Conservation (phyloP, 768 basidiomycete species). For the Lactarius sanguifluus region DNA sequence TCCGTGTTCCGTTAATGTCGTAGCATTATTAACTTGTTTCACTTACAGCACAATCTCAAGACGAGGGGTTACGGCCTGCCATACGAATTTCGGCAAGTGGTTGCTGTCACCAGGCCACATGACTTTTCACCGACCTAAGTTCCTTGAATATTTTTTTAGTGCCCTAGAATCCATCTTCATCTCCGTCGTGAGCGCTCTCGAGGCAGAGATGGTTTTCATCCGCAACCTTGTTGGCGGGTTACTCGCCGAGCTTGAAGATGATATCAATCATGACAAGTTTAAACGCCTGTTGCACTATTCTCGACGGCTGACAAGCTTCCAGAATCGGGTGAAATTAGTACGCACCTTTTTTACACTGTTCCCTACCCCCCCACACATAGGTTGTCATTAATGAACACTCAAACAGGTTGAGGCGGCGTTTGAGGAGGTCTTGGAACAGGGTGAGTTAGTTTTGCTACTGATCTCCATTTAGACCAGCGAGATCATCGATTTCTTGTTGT, state of each 20-base stretch:
- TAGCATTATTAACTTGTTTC: constrained; percentile 10
- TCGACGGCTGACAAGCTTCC: constrained; percentile 81
- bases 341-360: constrained; percentile 27
- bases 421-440: constrained; percentile 89
- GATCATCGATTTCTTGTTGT: not conserved
- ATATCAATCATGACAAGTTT: constrained; percentile 94
- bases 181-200: constrained; percentile 88
- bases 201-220: constrained; percentile 95
- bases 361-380: constrained; percentile 4
- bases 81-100: constrained; percentile 80
- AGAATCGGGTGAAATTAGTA: constrained; percentile 86
- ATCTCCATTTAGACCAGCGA: not conserved
- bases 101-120: constrained; percentile 29
- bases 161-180: constrained; percentile 92
- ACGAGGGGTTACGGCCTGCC: constrained; percentile 65
- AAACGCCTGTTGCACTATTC: constrained; percentile 91
- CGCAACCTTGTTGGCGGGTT: constrained; percentile 87
- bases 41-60: constrained; percentile 75
- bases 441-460: constrained; percentile 39
- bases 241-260: constrained; percentile 89
- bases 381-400: constrained; percentile 10
- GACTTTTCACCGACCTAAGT: constrained; percentile 23
- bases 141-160: constrained; percentile 41
- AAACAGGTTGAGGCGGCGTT: constrained; percentile 80
- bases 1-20: constrained; percentile 24